Evolutionary conservation across 257 asterid genomes (phyloP).

Genomic region (Pogostemon cablin): DNA sequence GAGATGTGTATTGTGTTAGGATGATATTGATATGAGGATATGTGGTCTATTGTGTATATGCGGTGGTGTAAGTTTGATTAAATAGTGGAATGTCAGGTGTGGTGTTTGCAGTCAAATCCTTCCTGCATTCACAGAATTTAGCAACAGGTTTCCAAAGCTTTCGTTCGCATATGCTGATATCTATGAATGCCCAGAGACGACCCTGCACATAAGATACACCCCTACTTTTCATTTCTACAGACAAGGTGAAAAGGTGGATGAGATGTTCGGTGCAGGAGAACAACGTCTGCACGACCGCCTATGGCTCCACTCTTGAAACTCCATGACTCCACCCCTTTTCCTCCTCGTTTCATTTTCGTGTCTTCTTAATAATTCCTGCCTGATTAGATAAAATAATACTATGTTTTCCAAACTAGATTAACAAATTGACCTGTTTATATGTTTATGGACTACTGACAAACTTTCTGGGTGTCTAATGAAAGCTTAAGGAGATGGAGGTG

Average conservation of each 20-base stretch:
- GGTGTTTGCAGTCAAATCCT: constrained; percentile 80
- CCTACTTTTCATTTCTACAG: constrained; percentile 86
- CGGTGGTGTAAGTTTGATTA: too few relatives aligned
- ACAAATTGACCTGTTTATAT: too few relatives aligned
- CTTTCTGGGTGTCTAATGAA: too few relatives aligned
- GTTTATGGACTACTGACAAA: too few relatives aligned
- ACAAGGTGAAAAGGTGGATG: constrained; percentile 89
- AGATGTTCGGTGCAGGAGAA: constrained; percentile 93
- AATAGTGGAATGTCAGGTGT: constrained; percentile 49
- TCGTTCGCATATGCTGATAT: constrained; percentile 82
- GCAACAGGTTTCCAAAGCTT: constrained; percentile 67
- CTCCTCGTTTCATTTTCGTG: background rate
- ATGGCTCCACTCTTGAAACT: constrained; percentile 76
- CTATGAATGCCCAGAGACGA: constrained; percentile 92
- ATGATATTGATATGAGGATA: too few relatives aligned
- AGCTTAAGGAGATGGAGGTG: too few relatives aligned
- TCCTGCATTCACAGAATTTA: constrained; percentile 63
- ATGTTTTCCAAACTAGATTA: too few relatives aligned
- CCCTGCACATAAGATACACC: constrained; percentile 78
- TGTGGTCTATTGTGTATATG: too few relatives aligned
- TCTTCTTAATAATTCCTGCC: too few relatives aligned
- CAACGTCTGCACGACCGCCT: constrained; percentile 86
- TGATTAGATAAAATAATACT: too few relatives aligned
- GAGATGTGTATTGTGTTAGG: too few relatives aligned
- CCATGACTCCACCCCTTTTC: background rate